Percentiles rank a stretch among this genome's conserved stretches.
phyloP scores from a whole-genome alignment of 129 eudicot species.

The Tagetes erecta region DNA sequence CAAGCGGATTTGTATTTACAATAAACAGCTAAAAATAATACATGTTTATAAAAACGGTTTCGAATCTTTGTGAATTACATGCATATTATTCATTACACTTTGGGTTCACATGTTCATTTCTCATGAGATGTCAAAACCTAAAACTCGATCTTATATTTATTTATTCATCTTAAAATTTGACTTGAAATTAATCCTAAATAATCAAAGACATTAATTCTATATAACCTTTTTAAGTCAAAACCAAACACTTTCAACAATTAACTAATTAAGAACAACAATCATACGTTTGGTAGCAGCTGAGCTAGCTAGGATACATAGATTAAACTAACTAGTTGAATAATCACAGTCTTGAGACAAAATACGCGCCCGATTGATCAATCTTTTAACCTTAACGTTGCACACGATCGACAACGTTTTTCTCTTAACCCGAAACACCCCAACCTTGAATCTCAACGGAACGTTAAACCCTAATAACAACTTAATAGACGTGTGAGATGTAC shows the following conservation, averaged over 20 bases:
- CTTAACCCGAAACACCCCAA: conserved; percentile 55
- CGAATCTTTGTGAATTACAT: no score
- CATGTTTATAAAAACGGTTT: no score
- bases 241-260: conserved; percentile 23
- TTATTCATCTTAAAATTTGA: no score
- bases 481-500: conserved; percentile 40
- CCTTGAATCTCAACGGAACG: conserved; percentile 56
- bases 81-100: no score
- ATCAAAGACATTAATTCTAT: no score
- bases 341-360: conserved; percentile 57
- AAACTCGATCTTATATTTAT: no score
- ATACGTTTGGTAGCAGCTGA: background rate
- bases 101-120: no score
- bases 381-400: conserved; percentile 56
- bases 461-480: conserved; percentile 38
- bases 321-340: conserved; percentile 34
- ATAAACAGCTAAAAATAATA: no score
- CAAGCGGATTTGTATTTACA: no score
- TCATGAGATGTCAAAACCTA: no score
- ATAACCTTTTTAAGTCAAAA: background rate
- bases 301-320: conserved; percentile 7
- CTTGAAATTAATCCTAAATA: no score
- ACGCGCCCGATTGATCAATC: conserved; percentile 38
- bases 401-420: conserved; percentile 53
- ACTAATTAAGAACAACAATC: background rate